Conservation (phyloP, 2,329 filamentous ascomycete species). For the Boeremia exigua region DNA sequence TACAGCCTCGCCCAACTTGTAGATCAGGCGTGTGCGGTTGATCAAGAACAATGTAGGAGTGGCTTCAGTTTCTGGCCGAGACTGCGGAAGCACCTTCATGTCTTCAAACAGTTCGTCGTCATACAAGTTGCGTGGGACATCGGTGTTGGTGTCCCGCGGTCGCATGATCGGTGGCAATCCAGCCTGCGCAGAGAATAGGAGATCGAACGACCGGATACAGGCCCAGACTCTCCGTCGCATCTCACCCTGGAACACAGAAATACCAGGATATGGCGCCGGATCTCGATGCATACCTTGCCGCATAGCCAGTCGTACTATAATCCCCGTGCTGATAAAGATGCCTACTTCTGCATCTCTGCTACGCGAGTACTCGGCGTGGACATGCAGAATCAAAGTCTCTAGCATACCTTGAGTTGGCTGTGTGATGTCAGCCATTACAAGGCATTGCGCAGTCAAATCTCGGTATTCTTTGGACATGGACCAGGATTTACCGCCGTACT, state of each 20-base stretch:
- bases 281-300: slow-evolving; percentile 82
- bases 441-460: slow-evolving; percentile 76
- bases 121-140: slow-evolving; percentile 77
- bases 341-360: slow-evolving; percentile 76
- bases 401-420: slow-evolving; percentile 75
- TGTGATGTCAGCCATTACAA: slow-evolving; percentile 78
- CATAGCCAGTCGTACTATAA: slow-evolving; percentile 68
- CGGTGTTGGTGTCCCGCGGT: slow-evolving; percentile 75
- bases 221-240: slow-evolving; percentile 70
- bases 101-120: slow-evolving; percentile 79
- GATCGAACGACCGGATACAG: slow-evolving; percentile 73
- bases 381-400: slow-evolving; percentile 78
- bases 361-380: slow-evolving; percentile 76
- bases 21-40: slow-evolving; percentile 70
- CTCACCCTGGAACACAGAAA: slow-evolving; percentile 78
- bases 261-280: slow-evolving; percentile 72
- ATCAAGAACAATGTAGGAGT: slow-evolving; percentile 83
- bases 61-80: slow-evolving; percentile 70
- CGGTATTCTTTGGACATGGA: slow-evolving; percentile 64
- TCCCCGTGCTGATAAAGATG: slow-evolving; percentile 65
- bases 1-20: slow-evolving; percentile 74
- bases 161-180: slow-evolving; percentile 70
- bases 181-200: slow-evolving; percentile 77
- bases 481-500: slow-evolving; percentile 72
- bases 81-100: slow-evolving; percentile 70